Evolutionary conservation across 225 moss, liverwort and hornwort genomes (phyloP).

Genomic region (Marchantia polymorpha): DNA sequence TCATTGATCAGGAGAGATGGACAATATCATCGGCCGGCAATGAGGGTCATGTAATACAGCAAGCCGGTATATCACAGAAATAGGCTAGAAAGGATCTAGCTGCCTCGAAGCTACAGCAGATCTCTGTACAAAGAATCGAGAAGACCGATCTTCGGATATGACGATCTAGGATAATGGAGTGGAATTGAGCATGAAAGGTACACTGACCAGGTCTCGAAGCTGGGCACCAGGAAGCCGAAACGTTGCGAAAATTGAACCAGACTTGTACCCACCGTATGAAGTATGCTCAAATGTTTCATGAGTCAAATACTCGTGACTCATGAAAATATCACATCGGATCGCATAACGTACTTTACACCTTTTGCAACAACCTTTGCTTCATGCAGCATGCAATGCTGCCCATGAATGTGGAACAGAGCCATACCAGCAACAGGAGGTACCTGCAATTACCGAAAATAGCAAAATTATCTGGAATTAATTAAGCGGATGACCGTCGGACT

Average conservation of each 20-base stretch:
- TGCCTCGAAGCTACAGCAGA: too few relatives aligned
- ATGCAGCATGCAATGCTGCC: conserved; percentile 65
- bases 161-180: too few relatives aligned
- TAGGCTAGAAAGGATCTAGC: too few relatives aligned
- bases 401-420: conserved; percentile 87
- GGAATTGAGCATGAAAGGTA: too few relatives aligned
- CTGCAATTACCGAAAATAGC: conserved; percentile 27
- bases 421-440: conserved; percentile 72
- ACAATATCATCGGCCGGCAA: too few relatives aligned
- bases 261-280: not conserved
- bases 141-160: too few relatives aligned
- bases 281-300: not conserved
- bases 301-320: not conserved
- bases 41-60: too few relatives aligned
- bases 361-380: conserved; percentile 70
- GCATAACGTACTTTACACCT: conserved; percentile 84
- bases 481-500: not conserved
- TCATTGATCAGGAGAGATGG: too few relatives aligned
- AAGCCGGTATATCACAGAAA: too few relatives aligned
- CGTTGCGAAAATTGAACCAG: not conserved
- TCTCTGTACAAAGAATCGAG: too few relatives aligned
- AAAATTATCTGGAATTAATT: not conserved
- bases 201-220: too few relatives aligned
- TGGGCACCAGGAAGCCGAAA: not conserved
- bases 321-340: conserved; percentile 67